These are phyloP conservation scores for Picocystis salinarum DNA, from an alignment of 139 green algal genomes.

Conservation along the genomic window DNA sequence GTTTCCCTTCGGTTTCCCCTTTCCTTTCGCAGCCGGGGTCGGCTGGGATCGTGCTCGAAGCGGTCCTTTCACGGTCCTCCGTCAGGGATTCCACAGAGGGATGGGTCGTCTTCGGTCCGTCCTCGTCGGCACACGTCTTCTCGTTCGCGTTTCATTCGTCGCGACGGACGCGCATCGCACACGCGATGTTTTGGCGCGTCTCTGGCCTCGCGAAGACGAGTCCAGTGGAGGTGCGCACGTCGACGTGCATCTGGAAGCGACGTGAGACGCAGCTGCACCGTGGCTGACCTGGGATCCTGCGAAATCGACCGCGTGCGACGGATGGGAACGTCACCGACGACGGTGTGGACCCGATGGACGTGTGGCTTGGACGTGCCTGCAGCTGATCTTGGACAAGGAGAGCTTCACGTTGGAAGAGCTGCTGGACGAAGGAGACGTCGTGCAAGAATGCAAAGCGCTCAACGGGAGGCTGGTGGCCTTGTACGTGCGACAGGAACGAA, in stretches of 20 bases:
- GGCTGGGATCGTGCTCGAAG: too few species aligned
- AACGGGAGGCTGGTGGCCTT: slow-evolving; percentile 68
- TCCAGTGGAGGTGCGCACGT: slow-evolving; percentile 4
- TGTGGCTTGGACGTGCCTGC: slow-evolving; percentile 12
- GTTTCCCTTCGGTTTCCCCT: too few species aligned
- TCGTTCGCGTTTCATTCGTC: too few species aligned
- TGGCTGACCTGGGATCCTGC: not conserved
- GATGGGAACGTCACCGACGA: too few species aligned
- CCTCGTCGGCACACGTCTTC: too few species aligned
- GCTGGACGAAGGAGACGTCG: slow-evolving; percentile 81
- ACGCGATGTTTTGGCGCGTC: slow-evolving; percentile 11
- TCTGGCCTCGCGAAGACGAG: slow-evolving; percentile 7
- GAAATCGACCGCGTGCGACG: too few species aligned
- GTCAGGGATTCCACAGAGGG: too few species aligned
- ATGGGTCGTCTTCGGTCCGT: too few species aligned
- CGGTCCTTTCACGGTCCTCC: too few species aligned
- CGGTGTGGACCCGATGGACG: too few species aligned
- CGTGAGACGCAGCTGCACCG: not conserved
- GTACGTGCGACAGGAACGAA: slow-evolving; percentile 20
- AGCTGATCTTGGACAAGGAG: slow-evolving; percentile 75
- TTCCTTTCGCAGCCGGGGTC: too few species aligned
- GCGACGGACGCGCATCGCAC: too few species aligned
- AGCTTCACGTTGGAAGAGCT: slow-evolving; percentile 77
- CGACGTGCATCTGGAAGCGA: slow-evolving; percentile 1
- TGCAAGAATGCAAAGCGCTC: slow-evolving; percentile 77